Evolutionary conservation across 2,329 filamentous ascomycete genomes (phyloP), one percentile per base, ranked within the genome.

Genomic region (Paecilomyces dactylethromorphus): DNA sequence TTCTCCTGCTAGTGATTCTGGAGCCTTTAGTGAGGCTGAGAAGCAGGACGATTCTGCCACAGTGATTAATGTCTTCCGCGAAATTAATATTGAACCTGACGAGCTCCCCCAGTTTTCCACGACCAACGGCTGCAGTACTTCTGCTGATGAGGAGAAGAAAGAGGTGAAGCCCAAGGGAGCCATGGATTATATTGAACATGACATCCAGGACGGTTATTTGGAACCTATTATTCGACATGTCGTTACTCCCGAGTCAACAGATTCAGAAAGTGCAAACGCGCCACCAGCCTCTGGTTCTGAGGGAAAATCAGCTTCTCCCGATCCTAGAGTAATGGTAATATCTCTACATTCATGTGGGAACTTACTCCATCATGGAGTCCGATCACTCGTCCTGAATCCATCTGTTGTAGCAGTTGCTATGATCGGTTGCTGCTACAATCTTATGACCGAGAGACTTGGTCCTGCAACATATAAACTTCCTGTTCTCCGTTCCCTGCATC

Each of bases 311-410:
- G 56, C 18, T 62, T 55, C 26, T 29, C 26, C 26, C 31, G 64
- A 69, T 52, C 68, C 69, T 18, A 68, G 63, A 32, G 79, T 95
- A 39, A 92, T 97, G 87, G 90, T 93, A 15, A 87, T 97, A 31
- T 97, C 94, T 0, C 90, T 99, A 18, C 94, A 99, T 74, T 97
- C 93, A 0, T 99, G 94, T 71, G 94, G 94, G 29, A 97, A 99
- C 66, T 85, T 99, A n/a, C 89, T 95, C 0, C 94, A 99, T 73
- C 92, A 95, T 70, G 94, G 90, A 10, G 87, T 99, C 59, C 87
- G 91, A 13, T 95, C 93, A 0, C 83, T 99, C 21, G 76, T 92
- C 1, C 77, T 95, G 59, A 97, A 97, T 70, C 88, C 89, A 0
- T 84, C 87, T 3, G 92, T 97, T 58, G 85, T 86, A 32, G 91